Evolutionary conservation across 179 eudicot species (phyloP).

Genomic region (Beta corolliflora): DNA sequence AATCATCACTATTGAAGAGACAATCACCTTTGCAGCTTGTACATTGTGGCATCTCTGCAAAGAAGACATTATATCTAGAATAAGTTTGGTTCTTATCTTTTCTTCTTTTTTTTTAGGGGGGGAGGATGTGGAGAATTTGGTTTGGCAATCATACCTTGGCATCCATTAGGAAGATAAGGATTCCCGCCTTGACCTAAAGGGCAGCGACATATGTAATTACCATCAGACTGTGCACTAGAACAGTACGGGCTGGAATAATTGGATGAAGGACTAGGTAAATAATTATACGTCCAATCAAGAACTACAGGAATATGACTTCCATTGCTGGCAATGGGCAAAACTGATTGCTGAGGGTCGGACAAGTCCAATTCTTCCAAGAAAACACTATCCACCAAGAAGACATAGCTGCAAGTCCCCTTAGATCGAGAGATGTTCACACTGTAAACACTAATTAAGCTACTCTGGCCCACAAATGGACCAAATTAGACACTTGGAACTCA

Average conservation of each 20-base stretch:
- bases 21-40: conserved; percentile 22
- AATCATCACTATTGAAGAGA: neutral
- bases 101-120: too few species aligned
- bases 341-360: conserved; percentile 13
- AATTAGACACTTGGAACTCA: neutral
- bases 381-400: conserved; percentile 5
- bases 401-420: conserved; percentile 16
- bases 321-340: conserved; percentile 6
- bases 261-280: conserved; percentile 14
- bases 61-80: neutral
- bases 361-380: neutral
- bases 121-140: neutral
- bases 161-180: conserved; percentile 38
- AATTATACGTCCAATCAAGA: conserved; percentile 11
- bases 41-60: conserved; percentile 8
- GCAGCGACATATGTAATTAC: conserved; percentile 13
- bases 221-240: neutral
- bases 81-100: neutral
- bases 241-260: conserved; percentile 10
- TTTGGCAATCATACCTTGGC: conserved; percentile 28
- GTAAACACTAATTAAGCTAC: conserved; percentile 3
- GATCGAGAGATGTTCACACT: conserved; percentile 16
- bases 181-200: conserved; percentile 23
- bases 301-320: conserved; percentile 14
- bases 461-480: neutral